Evolutionary conservation across 768 basidiomycete species (phyloP), one percentile per base, ranked within the genome.

Genomic region (Russula earlei): DNA sequence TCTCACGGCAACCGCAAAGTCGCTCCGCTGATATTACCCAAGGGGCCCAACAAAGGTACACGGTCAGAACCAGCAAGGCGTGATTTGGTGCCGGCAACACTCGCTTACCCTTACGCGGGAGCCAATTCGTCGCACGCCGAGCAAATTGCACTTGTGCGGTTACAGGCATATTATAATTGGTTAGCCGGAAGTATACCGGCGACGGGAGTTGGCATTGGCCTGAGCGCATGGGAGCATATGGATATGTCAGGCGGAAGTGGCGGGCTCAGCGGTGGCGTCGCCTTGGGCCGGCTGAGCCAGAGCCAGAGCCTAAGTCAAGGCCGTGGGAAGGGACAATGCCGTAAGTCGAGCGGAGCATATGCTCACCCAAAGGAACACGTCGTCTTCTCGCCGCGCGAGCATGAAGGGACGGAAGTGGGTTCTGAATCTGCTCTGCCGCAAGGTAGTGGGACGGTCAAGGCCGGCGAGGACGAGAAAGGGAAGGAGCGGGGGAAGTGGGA

Each of bases 331-430:
- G 37, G 53, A 31, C 50, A 55, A 19, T 25, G 51, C 24, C 45
- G 63, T 25, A 46, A 46, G 15, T 2, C 36, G 4, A 50, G 43
- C 19, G 55, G 49, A 2, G 58, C 61, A 14, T 59, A 53, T 24
- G 58, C 59, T 19, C 55, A 58, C 31, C 59, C 59, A 20, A 58
- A 52, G 56, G 59, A 60, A 33, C 59, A 60, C 11, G 46, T 60
- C 33, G 43, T 60, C 20, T 60, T 52, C 34, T 60, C 59, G 10
- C 59, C 51, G 29, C 37, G 46, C 33, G 56, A 57, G 17, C 44
- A 56, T 8, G 58, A 57, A 15, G 36, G 22, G 45, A n/a, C 22
- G 34, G 52, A 54, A 27, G 14, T 41, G n/a, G 45, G 29, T 27
- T 33, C 55, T 34, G n/a, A 15, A 38, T 47, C n/a, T 46, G 38